These are phyloP conservation scores for Coniochaeta sp. DNA, from an alignment of 2,329 filamentous ascomycete genomes.

Conservation along the genomic window DNA sequence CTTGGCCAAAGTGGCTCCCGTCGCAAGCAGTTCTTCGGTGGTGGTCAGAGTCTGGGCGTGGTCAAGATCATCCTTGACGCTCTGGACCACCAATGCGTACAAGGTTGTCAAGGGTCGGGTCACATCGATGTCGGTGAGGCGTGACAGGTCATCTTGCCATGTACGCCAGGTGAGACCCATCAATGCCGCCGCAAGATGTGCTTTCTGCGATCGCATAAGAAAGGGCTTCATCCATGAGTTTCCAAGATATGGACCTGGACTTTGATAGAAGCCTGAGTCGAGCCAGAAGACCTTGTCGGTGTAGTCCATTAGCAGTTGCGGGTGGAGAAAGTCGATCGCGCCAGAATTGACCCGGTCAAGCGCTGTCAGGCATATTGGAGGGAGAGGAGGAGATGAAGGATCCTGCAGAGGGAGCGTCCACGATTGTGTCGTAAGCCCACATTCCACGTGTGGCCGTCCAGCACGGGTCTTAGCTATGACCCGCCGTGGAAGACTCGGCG, in stretches of 20 bases:
- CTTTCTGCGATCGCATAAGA: background rate
- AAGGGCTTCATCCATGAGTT: constrained; percentile 1
- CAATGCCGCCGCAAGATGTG: background rate
- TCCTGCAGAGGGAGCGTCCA: background rate
- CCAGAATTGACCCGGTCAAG: background rate
- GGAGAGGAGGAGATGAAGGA: background rate
- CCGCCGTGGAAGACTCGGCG: background rate
- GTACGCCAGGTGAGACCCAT: background rate
- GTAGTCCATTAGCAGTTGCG: background rate
- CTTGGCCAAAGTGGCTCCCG: background rate
- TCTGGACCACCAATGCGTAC: background rate
- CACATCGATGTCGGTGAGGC: background rate
- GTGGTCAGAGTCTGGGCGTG: background rate
- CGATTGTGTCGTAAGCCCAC: background rate
- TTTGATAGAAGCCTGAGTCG: background rate
- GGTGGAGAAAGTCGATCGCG: background rate
- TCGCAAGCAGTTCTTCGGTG: background rate
- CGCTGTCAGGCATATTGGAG: background rate
- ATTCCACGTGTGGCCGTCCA: background rate
- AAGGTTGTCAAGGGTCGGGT: background rate
- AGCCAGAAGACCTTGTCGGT: constrained; percentile 1
- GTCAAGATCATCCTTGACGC: background rate
- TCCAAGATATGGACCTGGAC: background rate
- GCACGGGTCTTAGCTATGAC: background rate
- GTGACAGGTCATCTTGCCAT: background rate